Conservation (phyloP, 495 filamentous ascomycete genomes). For the Xylaria intraflava region DNA sequence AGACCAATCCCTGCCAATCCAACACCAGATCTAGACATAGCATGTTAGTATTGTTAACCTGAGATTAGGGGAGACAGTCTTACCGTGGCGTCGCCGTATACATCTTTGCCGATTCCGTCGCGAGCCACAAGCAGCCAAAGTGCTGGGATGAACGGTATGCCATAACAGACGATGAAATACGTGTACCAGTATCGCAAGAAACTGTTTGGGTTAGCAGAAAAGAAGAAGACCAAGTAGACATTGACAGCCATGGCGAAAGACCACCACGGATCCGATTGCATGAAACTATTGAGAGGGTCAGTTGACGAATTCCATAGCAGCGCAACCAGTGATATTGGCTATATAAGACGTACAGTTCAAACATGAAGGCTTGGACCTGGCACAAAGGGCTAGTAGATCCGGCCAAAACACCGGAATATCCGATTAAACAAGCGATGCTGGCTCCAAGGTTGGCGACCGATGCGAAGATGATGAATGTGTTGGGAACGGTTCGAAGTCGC, state of each 20-base stretch:
- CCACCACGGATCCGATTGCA: slow-evolving; percentile 54
- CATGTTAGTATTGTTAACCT: background rate
- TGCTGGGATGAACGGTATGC: slow-evolving; percentile 63
- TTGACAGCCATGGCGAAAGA: slow-evolving; percentile 77
- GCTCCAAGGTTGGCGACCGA: slow-evolving; percentile 75
- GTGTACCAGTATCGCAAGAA: slow-evolving; percentile 62
- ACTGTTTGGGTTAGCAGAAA: slow-evolving; percentile 55
- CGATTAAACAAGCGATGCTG: slow-evolving; percentile 70
- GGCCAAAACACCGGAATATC: slow-evolving; percentile 45
- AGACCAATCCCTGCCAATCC: slow-evolving; percentile 64
- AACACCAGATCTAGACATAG: slow-evolving; percentile 66
- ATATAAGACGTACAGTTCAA: slow-evolving; percentile 43
- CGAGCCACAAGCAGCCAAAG: slow-evolving; percentile 59
- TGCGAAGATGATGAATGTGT: slow-evolving; percentile 75
- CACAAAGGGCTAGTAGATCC: slow-evolving; percentile 54
- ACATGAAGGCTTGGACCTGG: slow-evolving; percentile 70
- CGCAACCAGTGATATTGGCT: background rate
- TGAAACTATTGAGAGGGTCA: slow-evolving; percentile 39
- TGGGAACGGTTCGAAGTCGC: slow-evolving; percentile 67
- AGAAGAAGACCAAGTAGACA: slow-evolving; percentile 79
- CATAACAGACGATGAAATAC: slow-evolving; percentile 69
- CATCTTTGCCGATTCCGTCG: slow-evolving; percentile 33
- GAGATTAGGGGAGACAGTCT: background rate
- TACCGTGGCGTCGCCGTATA: slow-evolving; percentile 70
- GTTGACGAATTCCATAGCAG: background rate